Conservation (phyloP, 1,139 yeast genomes). For the Kurtzmaniella quercitrusa region DNA sequence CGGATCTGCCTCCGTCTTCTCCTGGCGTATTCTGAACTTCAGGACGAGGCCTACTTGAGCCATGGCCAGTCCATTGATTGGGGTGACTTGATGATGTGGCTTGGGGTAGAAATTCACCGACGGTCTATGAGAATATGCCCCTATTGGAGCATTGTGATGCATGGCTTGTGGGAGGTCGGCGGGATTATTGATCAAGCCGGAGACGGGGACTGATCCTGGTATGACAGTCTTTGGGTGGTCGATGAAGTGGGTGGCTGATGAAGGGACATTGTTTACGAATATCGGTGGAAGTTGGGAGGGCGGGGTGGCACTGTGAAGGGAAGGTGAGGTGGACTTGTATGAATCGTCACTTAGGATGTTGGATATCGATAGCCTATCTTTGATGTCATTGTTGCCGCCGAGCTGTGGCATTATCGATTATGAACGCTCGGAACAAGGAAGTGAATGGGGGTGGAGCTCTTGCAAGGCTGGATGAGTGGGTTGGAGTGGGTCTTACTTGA, state of each 20-base stretch:
- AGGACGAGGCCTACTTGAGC: neutral
- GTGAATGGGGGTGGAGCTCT: neutral
- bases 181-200: neutral
- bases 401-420: neutral
- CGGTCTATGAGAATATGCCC: neutral
- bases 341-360: neutral
- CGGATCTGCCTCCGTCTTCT: neutral
- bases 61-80: neutral
- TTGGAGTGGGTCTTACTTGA: neutral
- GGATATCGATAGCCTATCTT: neutral
- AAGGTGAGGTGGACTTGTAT: neutral
- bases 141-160: neutral
- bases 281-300: neutral
- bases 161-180: neutral
- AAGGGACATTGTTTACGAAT: neutral
- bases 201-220: neutral
- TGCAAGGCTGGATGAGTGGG: too few species aligned
- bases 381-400: neutral
- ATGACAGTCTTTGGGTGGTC: neutral
- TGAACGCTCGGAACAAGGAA: neutral
- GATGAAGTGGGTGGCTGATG: neutral
- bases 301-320: neutral
- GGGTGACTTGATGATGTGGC: neutral
- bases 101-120: neutral
- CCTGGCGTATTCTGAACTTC: conserved; percentile 2